Conservation (phyloP, 2,329 filamentous ascomycete genomes). For the Ophioceras dolichostomum region DNA sequence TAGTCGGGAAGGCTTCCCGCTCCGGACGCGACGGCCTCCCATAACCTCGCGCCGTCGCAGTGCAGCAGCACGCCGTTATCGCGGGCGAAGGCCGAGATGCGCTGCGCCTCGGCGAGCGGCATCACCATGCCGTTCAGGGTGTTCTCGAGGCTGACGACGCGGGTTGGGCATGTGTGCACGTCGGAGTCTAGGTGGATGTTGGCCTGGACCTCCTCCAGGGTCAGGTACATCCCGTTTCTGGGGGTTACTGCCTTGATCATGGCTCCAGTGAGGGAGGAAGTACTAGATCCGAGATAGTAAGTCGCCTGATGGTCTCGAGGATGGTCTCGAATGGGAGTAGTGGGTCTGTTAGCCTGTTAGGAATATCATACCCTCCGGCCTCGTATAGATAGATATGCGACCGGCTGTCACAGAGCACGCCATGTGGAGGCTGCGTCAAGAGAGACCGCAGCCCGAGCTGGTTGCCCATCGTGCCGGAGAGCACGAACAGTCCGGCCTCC, state of each 20-base stretch:
- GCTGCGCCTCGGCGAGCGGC: constrained; percentile 57
- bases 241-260: constrained; percentile 55
- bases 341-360: no score
- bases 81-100: constrained; percentile 60
- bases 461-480: constrained; percentile 92
- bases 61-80: constrained; percentile 31
- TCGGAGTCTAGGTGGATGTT: constrained; percentile 54
- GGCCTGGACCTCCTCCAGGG: constrained; percentile 61
- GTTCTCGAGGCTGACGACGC: constrained; percentile 75
- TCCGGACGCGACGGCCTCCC: constrained; percentile 34
- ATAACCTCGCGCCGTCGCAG: constrained; percentile 38
- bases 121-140: constrained; percentile 70
- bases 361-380: constrained; percentile 47
- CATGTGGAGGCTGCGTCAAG: constrained; percentile 67
- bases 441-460: constrained; percentile 72
- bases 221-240: constrained; percentile 59
- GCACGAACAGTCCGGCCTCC: constrained; percentile 65
- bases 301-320: no score
- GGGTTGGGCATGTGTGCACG: constrained; percentile 68
- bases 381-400: constrained; percentile 64
- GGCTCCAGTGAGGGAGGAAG: constrained; percentile 60
- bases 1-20: constrained; percentile 27
- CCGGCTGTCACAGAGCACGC: constrained; percentile 66
- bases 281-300: no score
- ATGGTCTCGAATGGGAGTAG: no score